Percentiles rank a stretch among this genome's conserved stretches.
phyloP scores from a whole-genome alignment of 1,139 yeast genomes.

The Nakaseomyces delphensis region DNA sequence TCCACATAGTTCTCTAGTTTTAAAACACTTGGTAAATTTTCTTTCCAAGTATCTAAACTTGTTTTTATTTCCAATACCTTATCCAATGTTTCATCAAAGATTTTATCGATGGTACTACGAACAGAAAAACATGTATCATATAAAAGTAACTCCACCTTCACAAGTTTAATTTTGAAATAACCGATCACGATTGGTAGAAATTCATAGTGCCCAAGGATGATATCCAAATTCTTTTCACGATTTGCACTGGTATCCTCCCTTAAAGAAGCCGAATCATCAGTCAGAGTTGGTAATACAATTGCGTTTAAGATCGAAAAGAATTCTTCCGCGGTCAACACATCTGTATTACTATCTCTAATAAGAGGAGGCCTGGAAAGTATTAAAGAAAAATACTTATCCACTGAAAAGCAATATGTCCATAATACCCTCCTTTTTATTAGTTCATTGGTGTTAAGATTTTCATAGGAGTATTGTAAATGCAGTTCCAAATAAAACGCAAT shows the following conservation, averaged over 20 bases:
- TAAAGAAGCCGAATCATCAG: conserved; percentile 15
- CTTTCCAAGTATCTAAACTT: conserved; percentile 19
- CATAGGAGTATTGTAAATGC: conserved; percentile 15
- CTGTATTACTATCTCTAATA: conserved; percentile 19
- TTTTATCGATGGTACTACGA: conserved; percentile 13
- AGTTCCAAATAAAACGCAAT: conserved; percentile 23
- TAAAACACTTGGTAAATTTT: conserved; percentile 20
- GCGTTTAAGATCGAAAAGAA: conserved; percentile 16
- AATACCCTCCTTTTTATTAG: conserved; percentile 16
- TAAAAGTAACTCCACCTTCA: conserved; percentile 16
- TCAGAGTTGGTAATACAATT: conserved; percentile 8
- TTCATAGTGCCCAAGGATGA: conserved; percentile 15
- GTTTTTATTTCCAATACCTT: conserved; percentile 15
- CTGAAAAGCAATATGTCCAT: conserved; percentile 24
- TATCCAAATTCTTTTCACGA: conserved; percentile 13
- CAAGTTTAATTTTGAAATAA: conserved; percentile 17
- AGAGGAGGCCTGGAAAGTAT: conserved; percentile 20
- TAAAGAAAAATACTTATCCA: conserved; percentile 21
- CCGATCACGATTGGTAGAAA: conserved; percentile 20
- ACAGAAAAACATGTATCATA: conserved; percentile 19
- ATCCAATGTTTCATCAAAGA: conserved; percentile 22
- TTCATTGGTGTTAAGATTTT: conserved; percentile 14
- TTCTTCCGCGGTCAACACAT: conserved; percentile 17
- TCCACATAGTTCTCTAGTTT: conserved; percentile 21
- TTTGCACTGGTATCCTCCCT: conserved; percentile 8